Evolutionary conservation across 768 basidiomycete genomes (phyloP).

Genomic region (Tubosaeta brunneosetosa): DNA sequence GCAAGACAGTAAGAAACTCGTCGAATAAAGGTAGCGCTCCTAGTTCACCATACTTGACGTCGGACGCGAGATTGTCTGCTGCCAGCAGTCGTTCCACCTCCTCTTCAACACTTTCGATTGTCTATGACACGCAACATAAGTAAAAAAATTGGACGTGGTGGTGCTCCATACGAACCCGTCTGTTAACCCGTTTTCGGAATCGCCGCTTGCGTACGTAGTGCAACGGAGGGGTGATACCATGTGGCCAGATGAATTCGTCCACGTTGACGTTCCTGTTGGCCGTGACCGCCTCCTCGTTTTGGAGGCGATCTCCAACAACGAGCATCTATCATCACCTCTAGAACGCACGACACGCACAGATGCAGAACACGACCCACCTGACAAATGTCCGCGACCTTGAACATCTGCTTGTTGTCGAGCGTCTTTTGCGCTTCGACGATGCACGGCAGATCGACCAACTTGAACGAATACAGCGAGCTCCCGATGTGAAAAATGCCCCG

Average conservation of each 20-base stretch:
- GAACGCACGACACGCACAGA: slow-evolving; percentile 6
- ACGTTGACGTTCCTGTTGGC: slow-evolving; percentile 74
- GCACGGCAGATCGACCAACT: slow-evolving; percentile 93
- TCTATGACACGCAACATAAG: slow-evolving; percentile 40
- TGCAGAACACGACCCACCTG: slow-evolving; percentile 51
- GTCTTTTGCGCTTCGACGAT: slow-evolving; percentile 95
- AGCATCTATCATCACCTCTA: slow-evolving; percentile 68
- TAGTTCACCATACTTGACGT: slow-evolving; percentile 70
- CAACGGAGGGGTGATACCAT: slow-evolving; percentile 92
- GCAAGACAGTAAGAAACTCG: not conserved
- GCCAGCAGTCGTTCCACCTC: slow-evolving; percentile 85
- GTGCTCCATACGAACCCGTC: slow-evolving; percentile 47
- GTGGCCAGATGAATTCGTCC: slow-evolving; percentile 96
- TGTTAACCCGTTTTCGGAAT: slow-evolving; percentile 86
- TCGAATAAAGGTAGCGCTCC: not conserved
- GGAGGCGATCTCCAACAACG: slow-evolving; percentile 72
- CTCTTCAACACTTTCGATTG: slow-evolving; percentile 91
- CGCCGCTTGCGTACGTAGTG: slow-evolving; percentile 86
- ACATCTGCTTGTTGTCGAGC: slow-evolving; percentile 92
- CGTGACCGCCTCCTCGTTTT: slow-evolving; percentile 61
- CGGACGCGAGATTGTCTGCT: slow-evolving; percentile 68
- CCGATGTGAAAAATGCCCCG: slow-evolving; percentile 87
- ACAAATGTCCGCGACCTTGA: slow-evolving; percentile 98
- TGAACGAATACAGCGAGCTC: slow-evolving; percentile 76
- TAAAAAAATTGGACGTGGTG: not conserved